Evolutionary conservation across 352 stramenopile species (phyloP).

Genomic region (Pythium pyrilobum): DNA sequence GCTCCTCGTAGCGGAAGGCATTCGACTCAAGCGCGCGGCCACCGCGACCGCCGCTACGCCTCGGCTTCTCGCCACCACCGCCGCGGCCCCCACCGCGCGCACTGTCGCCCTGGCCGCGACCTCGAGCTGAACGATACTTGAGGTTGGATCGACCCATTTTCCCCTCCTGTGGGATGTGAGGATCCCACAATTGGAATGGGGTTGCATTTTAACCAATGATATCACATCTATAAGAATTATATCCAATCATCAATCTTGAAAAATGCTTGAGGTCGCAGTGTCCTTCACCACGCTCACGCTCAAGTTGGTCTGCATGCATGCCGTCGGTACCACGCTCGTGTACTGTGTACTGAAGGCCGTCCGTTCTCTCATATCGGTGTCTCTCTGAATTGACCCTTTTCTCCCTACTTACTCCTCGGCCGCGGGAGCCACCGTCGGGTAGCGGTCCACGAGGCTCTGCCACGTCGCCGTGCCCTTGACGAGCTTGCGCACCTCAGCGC

Average conservation of each 20-base stretch:
- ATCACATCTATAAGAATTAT: neutral
- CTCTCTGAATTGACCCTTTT: neutral
- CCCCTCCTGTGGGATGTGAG: neutral
- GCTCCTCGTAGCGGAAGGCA: slow-evolving; percentile 56
- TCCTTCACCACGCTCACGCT: no score
- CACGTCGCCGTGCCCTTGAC: slow-evolving; percentile 83
- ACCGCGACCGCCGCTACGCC: slow-evolving; percentile 3
- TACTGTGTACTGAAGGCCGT: neutral
- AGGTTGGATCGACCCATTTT: slow-evolving; percentile 68
- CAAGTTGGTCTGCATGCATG: no score
- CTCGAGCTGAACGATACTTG: slow-evolving; percentile 55
- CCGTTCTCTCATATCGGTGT: neutral
- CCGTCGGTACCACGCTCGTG: neutral
- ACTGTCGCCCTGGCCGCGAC: slow-evolving; percentile 26
- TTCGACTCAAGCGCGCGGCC: slow-evolving; percentile 51
- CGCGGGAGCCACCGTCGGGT: slow-evolving; percentile 60
- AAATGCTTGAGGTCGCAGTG: no score
- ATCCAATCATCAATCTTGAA: no score
- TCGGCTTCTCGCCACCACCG: neutral
- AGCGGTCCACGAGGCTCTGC: slow-evolving; percentile 74
- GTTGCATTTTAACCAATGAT: neutral
- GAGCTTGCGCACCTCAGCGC: slow-evolving; percentile 76
- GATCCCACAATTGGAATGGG: neutral
- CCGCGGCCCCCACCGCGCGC: slow-evolving; percentile 17
- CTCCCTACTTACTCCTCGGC: slow-evolving; percentile 11